These are phyloP conservation scores for Gynostemma pentaphyllum DNA, from an alignment of 306 rosid genomes.

Conservation along the genomic window DNA sequence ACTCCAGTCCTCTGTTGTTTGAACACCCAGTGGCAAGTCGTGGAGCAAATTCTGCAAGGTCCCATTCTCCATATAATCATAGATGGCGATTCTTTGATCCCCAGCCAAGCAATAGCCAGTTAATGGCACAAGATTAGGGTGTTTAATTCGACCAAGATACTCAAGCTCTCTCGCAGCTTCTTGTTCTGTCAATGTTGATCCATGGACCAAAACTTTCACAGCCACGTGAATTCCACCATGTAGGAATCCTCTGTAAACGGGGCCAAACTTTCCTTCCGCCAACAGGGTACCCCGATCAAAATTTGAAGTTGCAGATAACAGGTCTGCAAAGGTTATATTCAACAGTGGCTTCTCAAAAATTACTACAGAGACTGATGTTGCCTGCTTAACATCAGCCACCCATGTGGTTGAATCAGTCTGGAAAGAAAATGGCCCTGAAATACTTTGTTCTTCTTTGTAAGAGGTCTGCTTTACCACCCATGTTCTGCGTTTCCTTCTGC, in stretches of 20 bases:
- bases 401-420: constrained; percentile 94
- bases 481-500: constrained; percentile 58
- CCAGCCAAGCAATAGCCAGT: constrained; percentile 98
- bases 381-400: constrained; percentile 99
- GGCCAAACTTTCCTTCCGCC: constrained; percentile 99
- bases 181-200: constrained; percentile 79
- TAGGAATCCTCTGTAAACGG: constrained; percentile 86
- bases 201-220: constrained; percentile 83
- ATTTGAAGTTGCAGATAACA: constrained; percentile 81
- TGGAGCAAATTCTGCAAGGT: constrained; percentile 87
- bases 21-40: constrained; percentile 89
- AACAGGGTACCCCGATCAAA: constrained; percentile 89
- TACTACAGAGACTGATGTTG: constrained; percentile 75
- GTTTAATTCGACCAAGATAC: constrained; percentile 93
- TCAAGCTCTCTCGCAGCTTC: constrained; percentile 93
- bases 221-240: constrained; percentile 91
- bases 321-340: constrained; percentile 85
- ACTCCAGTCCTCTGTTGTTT: constrained; percentile 88
- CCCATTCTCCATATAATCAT: constrained; percentile 99
- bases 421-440: constrained; percentile 96
- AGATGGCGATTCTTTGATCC: constrained; percentile 89
- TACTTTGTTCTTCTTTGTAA: constrained; percentile 65
- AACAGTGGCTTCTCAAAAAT: constrained; percentile 89
- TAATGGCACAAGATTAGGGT: constrained; percentile 86
- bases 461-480: constrained; percentile 77